phyloP scores from a whole-genome alignment of 768 basidiomycete species.

The Tricholoma sp. region DNA sequence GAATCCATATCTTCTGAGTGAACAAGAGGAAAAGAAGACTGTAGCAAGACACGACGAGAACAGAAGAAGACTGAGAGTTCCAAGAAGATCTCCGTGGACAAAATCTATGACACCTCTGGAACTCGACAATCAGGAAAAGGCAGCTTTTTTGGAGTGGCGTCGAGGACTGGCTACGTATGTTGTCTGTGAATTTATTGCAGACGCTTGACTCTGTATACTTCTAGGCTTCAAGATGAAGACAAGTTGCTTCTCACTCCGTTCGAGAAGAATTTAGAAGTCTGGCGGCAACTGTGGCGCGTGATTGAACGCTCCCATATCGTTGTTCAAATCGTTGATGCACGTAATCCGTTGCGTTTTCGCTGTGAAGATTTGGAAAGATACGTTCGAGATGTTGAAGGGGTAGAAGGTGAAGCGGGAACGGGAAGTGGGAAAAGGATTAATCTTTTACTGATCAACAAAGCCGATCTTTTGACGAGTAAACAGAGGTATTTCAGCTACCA shows the following conservation, averaged over 20 bases:
- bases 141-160: slow-evolving; percentile 90
- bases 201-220: slow-evolving; percentile 3
- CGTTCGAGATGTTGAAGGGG: slow-evolving; percentile 77
- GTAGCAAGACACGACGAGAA: slow-evolving; percentile 72
- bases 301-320: slow-evolving; percentile 91
- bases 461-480: slow-evolving; percentile 80
- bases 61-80: slow-evolving; percentile 74
- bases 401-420: slow-evolving; percentile 76
- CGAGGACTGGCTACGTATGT: slow-evolving; percentile 87
- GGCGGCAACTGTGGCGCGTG: slow-evolving; percentile 98
- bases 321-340: slow-evolving; percentile 94
- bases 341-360: slow-evolving; percentile 89
- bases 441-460: slow-evolving; percentile 90
- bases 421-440: slow-evolving; percentile 68
- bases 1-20: slow-evolving; percentile 84
- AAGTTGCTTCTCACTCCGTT: slow-evolving; percentile 91
- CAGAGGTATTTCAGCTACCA: slow-evolving; percentile 57
- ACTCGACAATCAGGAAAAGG: slow-evolving; percentile 85
- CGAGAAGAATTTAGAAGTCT: slow-evolving; percentile 96
- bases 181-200: neutral
- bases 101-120: slow-evolving; percentile 71
- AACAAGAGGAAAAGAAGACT: slow-evolving; percentile 75
- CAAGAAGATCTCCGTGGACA: slow-evolving; percentile 87
- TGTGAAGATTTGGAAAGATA: slow-evolving; percentile 90
- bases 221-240: slow-evolving; percentile 82